Base-by-base conservation (phyloP, 1,284 basidiomycete species). In the Mycosarcoma mackinlayi region DNA sequence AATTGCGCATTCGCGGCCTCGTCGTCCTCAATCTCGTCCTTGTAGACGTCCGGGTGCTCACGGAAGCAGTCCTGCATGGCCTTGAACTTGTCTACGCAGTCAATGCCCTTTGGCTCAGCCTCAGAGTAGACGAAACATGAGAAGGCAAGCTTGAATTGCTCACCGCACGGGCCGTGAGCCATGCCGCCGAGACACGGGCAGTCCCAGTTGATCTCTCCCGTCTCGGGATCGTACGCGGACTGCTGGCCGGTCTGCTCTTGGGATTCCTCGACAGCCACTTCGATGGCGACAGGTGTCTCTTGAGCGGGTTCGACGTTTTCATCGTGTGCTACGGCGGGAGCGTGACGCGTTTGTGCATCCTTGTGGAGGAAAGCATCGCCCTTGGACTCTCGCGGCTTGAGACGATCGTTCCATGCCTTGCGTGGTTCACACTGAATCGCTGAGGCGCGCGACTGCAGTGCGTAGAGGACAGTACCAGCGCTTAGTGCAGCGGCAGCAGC, bases 51-150 rank as follows among this genome's bases (percentile, higher is more conserved):
- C 0, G 95, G 96, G 84, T 98, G 92, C 75, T 89, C 89, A 77
- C 93, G 88, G 87, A 99, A 98, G 86, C 95, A 99, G 71, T 92
- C 90, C 84, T 99, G 95, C 95, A 98, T 99, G 18, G 86, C 88
- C 85, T 94, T 91, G 87, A 99, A 99, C 85, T 92, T 93, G 76
- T 97, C 96, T 19, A 99, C 92, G 76, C 95, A 99, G 77, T 98
- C 92, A 58, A 98, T 92, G 9, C 95, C 95, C 85, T 99, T 98
- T 2, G 95, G 95, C 79, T 98, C 96, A 55, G 89, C 88, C 82
- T 97, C 93, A 9, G 92, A 94, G 84, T 89, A 91, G 5, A 99
- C 89, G 77, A 99, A 99, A 85, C 95, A 99, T 37, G 92, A 93
- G 85, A 99, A 99, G 0, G 96, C 95, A 65, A 90, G 91, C 76